phyloP scores from a whole-genome alignment of 805 yeast species.

The Ogataea glucozyma region DNA sequence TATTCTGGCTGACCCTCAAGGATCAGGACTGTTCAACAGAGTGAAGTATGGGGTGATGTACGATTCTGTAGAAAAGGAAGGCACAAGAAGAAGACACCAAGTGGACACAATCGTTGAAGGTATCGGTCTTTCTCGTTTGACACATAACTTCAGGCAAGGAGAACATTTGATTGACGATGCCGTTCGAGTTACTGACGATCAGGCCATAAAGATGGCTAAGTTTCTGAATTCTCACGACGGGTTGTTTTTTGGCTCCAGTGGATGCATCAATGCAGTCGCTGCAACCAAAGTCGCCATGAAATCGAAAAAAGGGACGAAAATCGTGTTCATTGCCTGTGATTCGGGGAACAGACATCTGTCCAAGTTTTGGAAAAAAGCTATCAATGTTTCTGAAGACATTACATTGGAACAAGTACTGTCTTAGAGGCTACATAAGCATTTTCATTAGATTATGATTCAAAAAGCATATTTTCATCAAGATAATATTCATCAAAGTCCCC shows the following conservation, averaged over 20 bases:
- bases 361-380: slow-evolving; percentile 85
- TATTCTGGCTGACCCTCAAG: slow-evolving; percentile 92
- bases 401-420: too few species aligned
- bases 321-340: slow-evolving; percentile 89
- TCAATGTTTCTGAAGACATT: slow-evolving; percentile 38
- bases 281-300: slow-evolving; percentile 60
- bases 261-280: slow-evolving; percentile 94
- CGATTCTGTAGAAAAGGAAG: slow-evolving; percentile 84
- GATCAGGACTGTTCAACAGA: slow-evolving; percentile 85
- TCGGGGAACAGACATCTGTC: slow-evolving; percentile 88
- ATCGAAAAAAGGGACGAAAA: slow-evolving; percentile 55
- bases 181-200: slow-evolving; percentile 71
- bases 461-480: too few species aligned
- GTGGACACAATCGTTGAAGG: slow-evolving; percentile 96
- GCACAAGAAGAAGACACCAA: slow-evolving; percentile 91
- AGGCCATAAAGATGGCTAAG: slow-evolving; percentile 88
- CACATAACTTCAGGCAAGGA: slow-evolving; percentile 76
- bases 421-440: slow-evolving; percentile 30
- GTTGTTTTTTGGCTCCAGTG: slow-evolving; percentile 85
- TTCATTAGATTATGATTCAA: too few species aligned
- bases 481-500: slow-evolving; percentile 50
- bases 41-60: slow-evolving; percentile 93
- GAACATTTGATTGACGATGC: slow-evolving; percentile 75
- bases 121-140: slow-evolving; percentile 84
- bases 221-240: slow-evolving; percentile 82